A percentile compares a stretch with the other conserved stretches of the same genome.
Evolutionary conservation across 768 basidiomycete genomes (phyloP).

Genomic region (Rickenella mellea): DNA sequence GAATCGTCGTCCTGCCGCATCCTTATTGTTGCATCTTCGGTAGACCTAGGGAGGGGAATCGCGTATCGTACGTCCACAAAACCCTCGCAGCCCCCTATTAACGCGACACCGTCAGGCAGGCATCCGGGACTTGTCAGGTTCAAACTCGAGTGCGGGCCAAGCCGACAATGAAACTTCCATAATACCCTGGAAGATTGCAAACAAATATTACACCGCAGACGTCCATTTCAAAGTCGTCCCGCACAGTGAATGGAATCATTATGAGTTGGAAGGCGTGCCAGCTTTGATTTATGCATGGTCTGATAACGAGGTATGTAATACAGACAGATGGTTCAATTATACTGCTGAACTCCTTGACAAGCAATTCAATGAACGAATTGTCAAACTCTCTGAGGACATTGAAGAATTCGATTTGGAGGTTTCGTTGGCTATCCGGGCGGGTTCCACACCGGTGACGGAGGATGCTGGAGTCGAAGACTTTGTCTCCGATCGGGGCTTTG

Average conservation of each 20-base stretch:
- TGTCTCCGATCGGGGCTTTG: conserved; percentile 62
- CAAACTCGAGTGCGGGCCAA: neutral
- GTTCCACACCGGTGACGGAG: conserved; percentile 25
- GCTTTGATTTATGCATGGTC: conserved; percentile 70
- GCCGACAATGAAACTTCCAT: too few species aligned
- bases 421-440: conserved; percentile 53
- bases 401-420: conserved; percentile 58
- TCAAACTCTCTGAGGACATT: conserved; percentile 37
- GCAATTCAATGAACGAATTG: conserved; percentile 51
- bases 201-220: conserved; percentile 74
- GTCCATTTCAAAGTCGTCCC: conserved; percentile 57
- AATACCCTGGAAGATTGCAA: conserved; percentile 70
- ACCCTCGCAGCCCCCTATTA: neutral
- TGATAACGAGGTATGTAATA: conserved; percentile 47
- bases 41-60: neutral
- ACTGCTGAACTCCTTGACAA: conserved; percentile 15
- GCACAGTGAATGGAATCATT: conserved; percentile 31
- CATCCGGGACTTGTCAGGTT: neutral
- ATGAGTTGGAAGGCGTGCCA: conserved; percentile 40
- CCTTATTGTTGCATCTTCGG: neutral
- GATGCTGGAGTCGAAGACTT: conserved; percentile 55
- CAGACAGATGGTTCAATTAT: neutral
- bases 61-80: neutral
- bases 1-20: neutral
- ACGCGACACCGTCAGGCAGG: neutral